These are phyloP conservation scores for Salvia hispanica DNA, from an alignment of 257 asterid genomes.

Conservation along the genomic window DNA sequence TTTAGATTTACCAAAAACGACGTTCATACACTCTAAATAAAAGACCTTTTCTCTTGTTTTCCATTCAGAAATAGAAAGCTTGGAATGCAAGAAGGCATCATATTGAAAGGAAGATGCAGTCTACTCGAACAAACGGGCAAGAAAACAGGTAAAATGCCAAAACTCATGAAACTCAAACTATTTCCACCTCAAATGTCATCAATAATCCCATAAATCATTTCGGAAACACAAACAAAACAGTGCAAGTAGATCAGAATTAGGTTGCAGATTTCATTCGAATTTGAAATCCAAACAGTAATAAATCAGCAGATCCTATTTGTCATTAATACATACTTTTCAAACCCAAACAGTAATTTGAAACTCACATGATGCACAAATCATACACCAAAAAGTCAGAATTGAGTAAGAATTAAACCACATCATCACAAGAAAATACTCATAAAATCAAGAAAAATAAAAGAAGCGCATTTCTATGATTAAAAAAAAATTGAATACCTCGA, in stretches of 20 bases:
- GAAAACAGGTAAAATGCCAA: constrained; percentile 4
- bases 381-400: constrained; percentile 7
- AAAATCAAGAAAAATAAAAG: constrained; percentile 17
- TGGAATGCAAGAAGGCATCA: constrained; percentile 17
- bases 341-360: constrained; percentile 22
- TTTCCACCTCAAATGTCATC: constrained; percentile 17
- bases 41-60: constrained; percentile 12
- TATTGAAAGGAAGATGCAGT: constrained; percentile 27
- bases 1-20: constrained; percentile 18
- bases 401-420: constrained; percentile 6
- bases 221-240: constrained; percentile 6
- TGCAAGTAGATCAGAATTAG: background rate
- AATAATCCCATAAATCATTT: background rate
- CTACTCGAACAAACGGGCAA: constrained; percentile 11
- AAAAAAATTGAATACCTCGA: constrained; percentile 62
- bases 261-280: background rate
- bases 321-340: constrained; percentile 5
- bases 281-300: background rate
- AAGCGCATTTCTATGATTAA: constrained; percentile 3
- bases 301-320: constrained; percentile 14
- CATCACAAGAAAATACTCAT: constrained; percentile 6
- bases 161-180: background rate
- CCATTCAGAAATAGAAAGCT: constrained; percentile 13
- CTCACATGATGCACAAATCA: constrained; percentile 4
- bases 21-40: background rate